Conservation (phyloP, 768 basidiomycete genomes). For the Suillus clintonianus region DNA sequence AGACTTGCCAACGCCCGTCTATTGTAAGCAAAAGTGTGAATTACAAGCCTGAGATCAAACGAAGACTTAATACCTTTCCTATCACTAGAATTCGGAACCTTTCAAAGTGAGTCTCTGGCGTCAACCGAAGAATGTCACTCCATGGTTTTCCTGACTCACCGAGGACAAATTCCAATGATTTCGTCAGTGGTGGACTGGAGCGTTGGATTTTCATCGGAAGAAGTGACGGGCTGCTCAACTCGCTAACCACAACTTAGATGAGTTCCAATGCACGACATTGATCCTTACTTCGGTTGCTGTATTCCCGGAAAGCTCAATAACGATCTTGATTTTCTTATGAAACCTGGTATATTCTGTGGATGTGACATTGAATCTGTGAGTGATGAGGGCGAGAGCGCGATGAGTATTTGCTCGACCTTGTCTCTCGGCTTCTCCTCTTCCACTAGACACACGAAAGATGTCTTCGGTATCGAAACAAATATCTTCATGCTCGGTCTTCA, state of each 20-base stretch:
- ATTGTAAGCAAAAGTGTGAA: not conserved
- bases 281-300: not conserved
- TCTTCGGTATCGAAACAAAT: not conserved
- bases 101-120: not conserved
- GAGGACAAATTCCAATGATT: constrained; percentile 1
- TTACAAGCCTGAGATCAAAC: not conserved
- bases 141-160: not conserved
- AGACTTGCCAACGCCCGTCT: constrained; percentile 10
- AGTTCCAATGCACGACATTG: not conserved
- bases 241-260: not conserved
- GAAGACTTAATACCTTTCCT: constrained; percentile 5
- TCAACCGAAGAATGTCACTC: not conserved
- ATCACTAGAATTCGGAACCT: constrained; percentile 10
- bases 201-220: not conserved
- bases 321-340: not conserved
- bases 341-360: not conserved
- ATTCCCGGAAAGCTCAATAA: not conserved
- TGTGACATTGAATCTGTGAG: not conserved
- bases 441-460: not conserved
- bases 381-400: not conserved
- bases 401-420: not conserved
- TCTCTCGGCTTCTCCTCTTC: not conserved
- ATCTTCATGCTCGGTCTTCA: not conserved
- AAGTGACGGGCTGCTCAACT: not conserved
- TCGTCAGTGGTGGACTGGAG: constrained; percentile 2